Evolutionary conservation across 495 filamentous ascomycete species (phyloP), one percentile per base, ranked within the genome.

Genomic region (Schizothecium vesticola): DNA sequence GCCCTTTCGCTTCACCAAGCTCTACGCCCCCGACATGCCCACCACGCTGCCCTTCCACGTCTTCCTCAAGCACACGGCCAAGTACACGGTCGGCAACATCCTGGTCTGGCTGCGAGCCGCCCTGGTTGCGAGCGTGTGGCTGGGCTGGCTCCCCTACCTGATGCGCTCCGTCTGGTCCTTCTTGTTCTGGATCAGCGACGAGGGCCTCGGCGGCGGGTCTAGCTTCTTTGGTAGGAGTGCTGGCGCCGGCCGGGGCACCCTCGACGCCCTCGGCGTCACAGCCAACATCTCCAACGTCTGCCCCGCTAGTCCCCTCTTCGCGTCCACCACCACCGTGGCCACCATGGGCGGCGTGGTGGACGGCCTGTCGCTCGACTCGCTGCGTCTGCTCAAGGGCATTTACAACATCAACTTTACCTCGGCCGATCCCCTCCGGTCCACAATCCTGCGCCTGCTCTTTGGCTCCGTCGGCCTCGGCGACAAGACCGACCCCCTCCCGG

Each of bases 131-230:
- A 89, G 90, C 67, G 92, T 98, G 28, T 99, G 95, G 95, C 80
- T 96, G 56, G 87, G 88, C 11, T 90, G 90, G 83, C 81, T 99
- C 61, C 95, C 95, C 2, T 99, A 91, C 84, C 87, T 90, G 36
- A 95, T 97, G 87, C 86, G 95, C 59, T 89, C 90, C 36, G 89
- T 96, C 24, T 99, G 95, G 95, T 85, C 93, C 59, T 88, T 90
- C 66, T 80, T 97, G 63, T 97, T 99, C 80, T 98, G 94, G 94
- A 80, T 98, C 66, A 94, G 90, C 43, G 96, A 99, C 81, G 95
- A 93, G 56, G 91, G 91, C 36, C 92, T 94, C 86, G 85, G 88
- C n/a, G 73, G 73, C 43, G 70, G 71, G 16, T 65, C 72, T 2
- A 63, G 72, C 0, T 21, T 78, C 26, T 75, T 76, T 26, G 68